A percentile compares a stretch with the other conserved stretches of the same genome.
Evolutionary conservation across 257 asterid genomes (phyloP).

Genomic region (Salvia splendens): DNA sequence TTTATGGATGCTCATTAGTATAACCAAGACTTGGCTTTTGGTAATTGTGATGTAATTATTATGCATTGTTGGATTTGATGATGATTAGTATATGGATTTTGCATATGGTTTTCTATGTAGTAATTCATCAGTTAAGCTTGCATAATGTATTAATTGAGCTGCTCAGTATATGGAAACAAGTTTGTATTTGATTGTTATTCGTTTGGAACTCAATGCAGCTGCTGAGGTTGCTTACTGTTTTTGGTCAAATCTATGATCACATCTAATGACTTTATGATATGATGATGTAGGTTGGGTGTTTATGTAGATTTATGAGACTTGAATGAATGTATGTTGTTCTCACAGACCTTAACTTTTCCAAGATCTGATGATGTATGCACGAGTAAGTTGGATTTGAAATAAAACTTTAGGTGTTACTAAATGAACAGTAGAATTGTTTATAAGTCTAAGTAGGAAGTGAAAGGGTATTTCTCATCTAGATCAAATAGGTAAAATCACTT

Average conservation of each 20-base stretch:
- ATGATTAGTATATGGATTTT: neutral
- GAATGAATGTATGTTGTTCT: no score
- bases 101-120: no score
- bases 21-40: neutral
- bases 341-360: no score
- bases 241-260: neutral
- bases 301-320: no score
- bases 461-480: neutral
- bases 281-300: no score
- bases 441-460: constrained; percentile 1
- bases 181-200: neutral
- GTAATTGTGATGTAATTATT: neutral
- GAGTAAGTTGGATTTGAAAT: no score
- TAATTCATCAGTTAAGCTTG: no score
- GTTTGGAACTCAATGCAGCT: constrained; percentile 20
- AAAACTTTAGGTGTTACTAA: no score
- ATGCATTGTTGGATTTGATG: constrained; percentile 28
- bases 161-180: neutral
- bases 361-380: no score
- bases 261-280: neutral
- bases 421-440: neutral
- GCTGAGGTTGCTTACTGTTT: constrained; percentile 8
- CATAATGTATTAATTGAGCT: neutral
- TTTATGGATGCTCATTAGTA: no score
- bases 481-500: neutral